Base-by-base conservation (phyloP, 345 rosid genomes). In the Euphorbia pulcherrima region DNA sequence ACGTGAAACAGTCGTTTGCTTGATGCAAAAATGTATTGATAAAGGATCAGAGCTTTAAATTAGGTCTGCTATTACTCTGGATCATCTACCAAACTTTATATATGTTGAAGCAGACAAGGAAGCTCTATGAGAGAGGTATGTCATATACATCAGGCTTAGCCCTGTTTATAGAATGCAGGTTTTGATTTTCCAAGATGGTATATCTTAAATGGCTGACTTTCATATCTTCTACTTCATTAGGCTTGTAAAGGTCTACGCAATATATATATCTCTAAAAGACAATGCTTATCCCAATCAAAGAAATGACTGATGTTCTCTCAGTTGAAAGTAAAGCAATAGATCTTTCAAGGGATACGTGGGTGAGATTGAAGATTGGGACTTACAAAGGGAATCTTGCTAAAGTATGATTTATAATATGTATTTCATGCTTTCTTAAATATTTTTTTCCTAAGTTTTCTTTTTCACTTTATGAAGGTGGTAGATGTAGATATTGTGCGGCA, bases 221-320 rank as follows among this genome's bases (percentile, higher is more conserved):
- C 51, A 50, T 18, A 39, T 51, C 62, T 61, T 20, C 48, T 63
- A 48, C 54, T 77, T 47, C 64, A 65, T 63, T 81, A 93, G 98
- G 97, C 96, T 53, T 83, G 89, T 85, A 94, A 88, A 84, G 99
- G 99, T 51, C 75, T 94, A 75, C 82, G 97, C 52, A 86, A 82
- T 78, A 89, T 91, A n/a, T n/a, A 48, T 86, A 74, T 77, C 74
- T 80, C 27, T 89, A 88, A 81, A 87, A 87, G 75, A 83, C 89
- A 70, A 85, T 74, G 87, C 97, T 94, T 67, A 97, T 91, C 53
- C 97, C 97, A 6, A 94, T 94, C 58, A 88, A 81, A 77, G 99
- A 94, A 83, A 94, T 91, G 99, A 88, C 97, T 18, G 99, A 89
- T 82, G 99, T 94, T 21, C 96, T 94, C 37, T 87, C 99, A 35